Conservation (phyloP, 257 asterid species). For the Nicotiana sylvestris region DNA sequence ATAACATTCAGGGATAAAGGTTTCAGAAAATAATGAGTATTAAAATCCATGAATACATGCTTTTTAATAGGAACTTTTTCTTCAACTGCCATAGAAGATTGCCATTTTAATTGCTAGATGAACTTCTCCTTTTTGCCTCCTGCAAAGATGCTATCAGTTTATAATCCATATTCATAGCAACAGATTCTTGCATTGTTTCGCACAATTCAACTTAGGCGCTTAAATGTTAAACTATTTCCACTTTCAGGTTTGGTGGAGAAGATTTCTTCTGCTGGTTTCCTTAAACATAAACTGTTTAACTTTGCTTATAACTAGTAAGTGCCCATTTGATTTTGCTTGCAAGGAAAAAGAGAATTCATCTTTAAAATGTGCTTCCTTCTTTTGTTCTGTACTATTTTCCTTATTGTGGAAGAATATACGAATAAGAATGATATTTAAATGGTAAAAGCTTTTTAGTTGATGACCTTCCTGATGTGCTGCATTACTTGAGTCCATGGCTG, state of each 20-base stretch:
- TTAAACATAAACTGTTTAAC: conserved; percentile 55
- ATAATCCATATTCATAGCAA: background rate
- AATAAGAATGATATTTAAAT: background rate
- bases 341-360: background rate
- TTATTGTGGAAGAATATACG: background rate
- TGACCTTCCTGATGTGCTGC: background rate
- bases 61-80: background rate
- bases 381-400: background rate
- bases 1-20: background rate
- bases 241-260: conserved; percentile 60
- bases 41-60: background rate
- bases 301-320: conserved; percentile 73
- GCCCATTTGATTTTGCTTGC: background rate
- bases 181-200: background rate
- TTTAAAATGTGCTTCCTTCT: background rate
- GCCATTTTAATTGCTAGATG: background rate
- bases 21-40: background rate
- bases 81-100: background rate
- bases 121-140: background rate
- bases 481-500: background rate
- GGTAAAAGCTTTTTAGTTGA: background rate
- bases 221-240: background rate
- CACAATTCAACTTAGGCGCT: background rate
- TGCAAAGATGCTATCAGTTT: background rate
- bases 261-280: conserved; percentile 53